Evolutionary conservation across 2,329 filamentous ascomycete species (phyloP).

Genomic region (Hawksworthiomyces lignivorus): DNA sequence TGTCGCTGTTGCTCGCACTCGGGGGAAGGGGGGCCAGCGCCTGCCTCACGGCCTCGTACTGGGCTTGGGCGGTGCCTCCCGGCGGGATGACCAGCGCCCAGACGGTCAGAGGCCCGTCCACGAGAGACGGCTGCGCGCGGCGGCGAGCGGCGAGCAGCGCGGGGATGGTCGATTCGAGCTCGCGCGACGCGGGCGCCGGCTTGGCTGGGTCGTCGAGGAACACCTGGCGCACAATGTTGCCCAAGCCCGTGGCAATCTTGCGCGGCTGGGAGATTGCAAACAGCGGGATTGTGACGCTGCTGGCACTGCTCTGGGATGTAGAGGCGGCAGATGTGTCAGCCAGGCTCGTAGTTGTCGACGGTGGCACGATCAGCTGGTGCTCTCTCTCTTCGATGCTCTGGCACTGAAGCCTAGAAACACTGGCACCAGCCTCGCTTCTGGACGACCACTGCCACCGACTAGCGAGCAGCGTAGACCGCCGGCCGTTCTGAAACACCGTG

Average conservation of each 20-base stretch:
- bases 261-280: slow-evolving; percentile 57
- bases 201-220: slow-evolving; percentile 32
- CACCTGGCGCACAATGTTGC: slow-evolving; percentile 69
- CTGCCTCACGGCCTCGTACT: slow-evolving; percentile 16
- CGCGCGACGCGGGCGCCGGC: slow-evolving; percentile 56
- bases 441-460: slow-evolving; percentile 28
- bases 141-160: slow-evolving; percentile 11
- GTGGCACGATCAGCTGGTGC: slow-evolving; percentile 24
- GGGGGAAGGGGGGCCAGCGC: background rate
- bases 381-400: background rate
- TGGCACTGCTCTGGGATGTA: too few species aligned
- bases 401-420: slow-evolving; percentile 14
- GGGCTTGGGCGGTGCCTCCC: slow-evolving; percentile 9
- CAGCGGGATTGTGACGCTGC: slow-evolving; percentile 33
- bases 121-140: slow-evolving; percentile 7
- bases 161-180: slow-evolving; percentile 59
- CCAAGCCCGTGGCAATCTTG: slow-evolving; percentile 57
- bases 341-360: background rate
- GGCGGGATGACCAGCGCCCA: slow-evolving; percentile 64
- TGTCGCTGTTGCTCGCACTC: too few species aligned
- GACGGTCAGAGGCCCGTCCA: slow-evolving; percentile 45
- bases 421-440: background rate
- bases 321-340: background rate
- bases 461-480: slow-evolving; percentile 48
- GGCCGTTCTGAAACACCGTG: slow-evolving; percentile 68